phyloP scores from a whole-genome alignment of 768 basidiomycete genomes.

The Butyriboletus loyo region DNA sequence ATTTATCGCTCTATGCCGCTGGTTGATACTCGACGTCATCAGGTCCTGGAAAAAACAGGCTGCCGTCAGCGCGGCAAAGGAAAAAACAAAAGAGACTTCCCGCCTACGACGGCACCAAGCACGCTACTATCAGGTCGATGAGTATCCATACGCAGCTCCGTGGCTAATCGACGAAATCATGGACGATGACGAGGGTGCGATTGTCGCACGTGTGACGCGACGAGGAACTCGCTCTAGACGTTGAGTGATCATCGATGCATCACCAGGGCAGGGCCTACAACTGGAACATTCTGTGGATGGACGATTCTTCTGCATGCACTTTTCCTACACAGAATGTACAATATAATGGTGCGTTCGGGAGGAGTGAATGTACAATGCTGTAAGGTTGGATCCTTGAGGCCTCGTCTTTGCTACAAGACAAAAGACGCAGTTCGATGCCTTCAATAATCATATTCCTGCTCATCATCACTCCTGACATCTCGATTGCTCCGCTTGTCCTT shows the following conservation, averaged over 20 bases:
- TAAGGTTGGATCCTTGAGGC: neutral
- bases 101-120: slow-evolving; percentile 11
- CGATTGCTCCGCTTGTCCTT: slow-evolving; percentile 20
- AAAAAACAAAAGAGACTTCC: slow-evolving; percentile 14
- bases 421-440: neutral
- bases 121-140: slow-evolving; percentile 12
- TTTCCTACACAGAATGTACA: slow-evolving; percentile 2
- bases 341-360: neutral
- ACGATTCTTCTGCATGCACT: neutral
- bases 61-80: slow-evolving; percentile 12
- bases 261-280: neutral
- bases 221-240: slow-evolving; percentile 17
- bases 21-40: neutral
- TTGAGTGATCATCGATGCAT: slow-evolving; percentile 5
- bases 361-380: neutral
- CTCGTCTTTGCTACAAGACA: neutral
- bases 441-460: slow-evolving; percentile 25
- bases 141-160: slow-evolving; percentile 1
- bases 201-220: slow-evolving; percentile 6
- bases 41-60: slow-evolving; percentile 31
- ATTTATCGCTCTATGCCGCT: neutral
- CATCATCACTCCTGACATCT: slow-evolving; percentile 24
- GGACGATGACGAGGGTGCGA: slow-evolving; percentile 1
- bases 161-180: slow-evolving; percentile 6
- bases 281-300: neutral